Base-by-base conservation (phyloP, 345 rosid species). In the Trapa bicornis region DNA sequence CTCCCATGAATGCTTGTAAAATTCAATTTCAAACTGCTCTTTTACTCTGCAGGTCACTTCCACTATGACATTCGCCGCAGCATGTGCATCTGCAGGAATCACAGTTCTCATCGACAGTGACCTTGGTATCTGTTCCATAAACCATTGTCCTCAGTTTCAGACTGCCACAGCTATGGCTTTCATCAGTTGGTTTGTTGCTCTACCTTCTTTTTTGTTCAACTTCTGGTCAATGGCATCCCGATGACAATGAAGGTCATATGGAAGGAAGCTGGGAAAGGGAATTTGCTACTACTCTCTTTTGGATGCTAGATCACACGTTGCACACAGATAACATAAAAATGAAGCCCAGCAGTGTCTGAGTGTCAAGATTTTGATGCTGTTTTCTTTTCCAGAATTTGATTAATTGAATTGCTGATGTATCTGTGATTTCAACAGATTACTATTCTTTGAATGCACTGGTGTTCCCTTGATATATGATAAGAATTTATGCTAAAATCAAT, bases 51-150 rank as follows among this genome's bases (percentile, higher is more conserved):
- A 88, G 95, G 79, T 88, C 68, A 83, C 86, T 50, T 88, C 95
- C 65, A 86, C 88, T 9, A 83, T 88, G 54, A 79, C 75, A n/a
- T 88, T 84, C 71, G 89, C 95, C 5, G 95, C 95, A 43, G 95
- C 95, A 50, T 88, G 91, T 73, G 89, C 91, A 17, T 81, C 95
- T 33, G 89, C 95, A 0, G 95, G 91, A 67, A 88, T 88, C 68
- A 88, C 95, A 22, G 91, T 88, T 65, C 95, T 88, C 42, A 88
- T 86, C 7, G 85, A 86, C 84, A 88, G 86, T 54, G 91, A 88
- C 78, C 84, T 88, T 14, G 61, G 47, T 35, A 76, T 65, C 75
- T 88, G 95, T 74, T 57, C 75, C 0, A 43, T 61, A 22, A 86
- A 88, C 70, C 91, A 88, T 66, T 88, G 91, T 15, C 36, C 70